These are phyloP conservation scores for Betula pendula DNA, from an alignment of 306 rosid species.

Conservation along the genomic window DNA sequence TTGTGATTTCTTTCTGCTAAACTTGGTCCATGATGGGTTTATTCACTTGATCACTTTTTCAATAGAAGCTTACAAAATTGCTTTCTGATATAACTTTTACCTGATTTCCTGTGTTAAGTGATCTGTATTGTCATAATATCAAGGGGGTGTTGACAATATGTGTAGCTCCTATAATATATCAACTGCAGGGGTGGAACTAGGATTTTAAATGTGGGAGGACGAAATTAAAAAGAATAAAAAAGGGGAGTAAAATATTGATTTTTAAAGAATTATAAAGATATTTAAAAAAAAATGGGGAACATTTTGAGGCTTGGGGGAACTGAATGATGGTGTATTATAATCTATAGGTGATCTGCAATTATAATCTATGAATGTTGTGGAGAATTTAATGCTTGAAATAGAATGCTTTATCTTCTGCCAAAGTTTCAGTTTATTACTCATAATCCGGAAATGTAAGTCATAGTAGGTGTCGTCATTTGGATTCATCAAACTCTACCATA, in stretches of 20 bases:
- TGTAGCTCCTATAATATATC: background rate
- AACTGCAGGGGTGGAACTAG: background rate
- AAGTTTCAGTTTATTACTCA: too few species aligned
- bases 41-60: constrained; percentile 2
- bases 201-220: too few species aligned
- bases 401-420: background rate
- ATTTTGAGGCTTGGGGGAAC: too few species aligned
- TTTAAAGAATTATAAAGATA: too few species aligned
- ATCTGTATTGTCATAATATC: background rate
- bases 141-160: background rate
- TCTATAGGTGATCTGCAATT: background rate
- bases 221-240: too few species aligned
- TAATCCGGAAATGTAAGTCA: background rate
- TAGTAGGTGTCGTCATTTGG: background rate
- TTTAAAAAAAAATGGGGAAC: too few species aligned
- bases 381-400: background rate
- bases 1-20: constrained; percentile 5
- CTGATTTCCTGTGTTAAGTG: background rate
- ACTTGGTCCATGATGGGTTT: constrained; percentile 8
- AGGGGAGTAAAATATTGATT: too few species aligned
- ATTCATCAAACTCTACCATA: background rate
- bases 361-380: background rate
- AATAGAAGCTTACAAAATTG: background rate
- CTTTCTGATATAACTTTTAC: background rate
- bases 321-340: too few species aligned